Conservation (phyloP, 1,139 yeast species). For the Insectozyma bohioensis region DNA sequence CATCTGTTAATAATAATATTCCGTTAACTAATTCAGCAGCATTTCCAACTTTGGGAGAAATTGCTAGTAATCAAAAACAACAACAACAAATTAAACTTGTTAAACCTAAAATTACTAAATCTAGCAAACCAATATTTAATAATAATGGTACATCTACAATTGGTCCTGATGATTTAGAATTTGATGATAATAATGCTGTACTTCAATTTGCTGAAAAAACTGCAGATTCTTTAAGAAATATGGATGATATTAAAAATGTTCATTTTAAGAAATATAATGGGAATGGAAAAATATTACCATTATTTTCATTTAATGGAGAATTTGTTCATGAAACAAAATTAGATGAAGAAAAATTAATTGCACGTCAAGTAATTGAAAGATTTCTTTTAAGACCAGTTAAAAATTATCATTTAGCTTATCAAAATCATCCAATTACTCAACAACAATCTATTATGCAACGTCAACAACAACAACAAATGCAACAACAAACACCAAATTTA, state of each 20-base stretch:
- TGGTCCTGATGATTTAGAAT: constrained; percentile 40
- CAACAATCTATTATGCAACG: constrained; percentile 38
- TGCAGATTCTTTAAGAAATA: constrained; percentile 30
- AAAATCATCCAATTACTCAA: constrained; percentile 45
- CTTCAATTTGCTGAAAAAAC: constrained; percentile 38
- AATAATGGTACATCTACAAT: constrained; percentile 20
- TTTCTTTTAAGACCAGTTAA: constrained; percentile 44
- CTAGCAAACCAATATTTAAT: constrained; percentile 16
- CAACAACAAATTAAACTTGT: constrained; percentile 17
- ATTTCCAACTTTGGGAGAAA: constrained; percentile 73
- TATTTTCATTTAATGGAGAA: constrained; percentile 33
- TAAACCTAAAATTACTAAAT: constrained; percentile 25
- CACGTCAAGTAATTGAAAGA: constrained; percentile 45
- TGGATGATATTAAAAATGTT: constrained; percentile 33
- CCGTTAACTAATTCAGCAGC: constrained; percentile 55
- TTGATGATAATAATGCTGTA: constrained; percentile 36
- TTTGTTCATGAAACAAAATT: constrained; percentile 24
- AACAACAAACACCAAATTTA: constrained; percentile 19
- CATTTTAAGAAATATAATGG: constrained; percentile 28
- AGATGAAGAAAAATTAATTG: constrained; percentile 38
- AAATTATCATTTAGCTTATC: constrained; percentile 49
- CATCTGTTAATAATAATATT: constrained; percentile 35
- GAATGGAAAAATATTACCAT: constrained; percentile 29
- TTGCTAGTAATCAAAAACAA: constrained; percentile 46
- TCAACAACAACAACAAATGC: constrained; percentile 29